A percentile compares a stretch with the other conserved stretches of the same genome.
Conservation (phyloP, 495 filamentous ascomycete species). For the Tuber indicum region DNA sequence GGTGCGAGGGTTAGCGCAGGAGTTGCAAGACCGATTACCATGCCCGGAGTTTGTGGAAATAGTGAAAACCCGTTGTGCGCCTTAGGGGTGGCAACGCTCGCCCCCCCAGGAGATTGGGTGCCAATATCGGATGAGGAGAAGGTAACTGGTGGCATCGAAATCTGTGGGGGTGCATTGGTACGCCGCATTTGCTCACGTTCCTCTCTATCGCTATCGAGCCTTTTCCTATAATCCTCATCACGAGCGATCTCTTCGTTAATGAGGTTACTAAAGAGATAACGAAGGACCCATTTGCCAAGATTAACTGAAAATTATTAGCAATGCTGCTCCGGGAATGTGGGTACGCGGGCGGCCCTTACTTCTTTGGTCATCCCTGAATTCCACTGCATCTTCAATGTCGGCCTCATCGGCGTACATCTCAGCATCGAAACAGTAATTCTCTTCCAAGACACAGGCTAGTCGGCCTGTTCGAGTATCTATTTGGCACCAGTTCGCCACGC, state of each 20-base stretch:
- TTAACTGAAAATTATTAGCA: conserved; percentile 57
- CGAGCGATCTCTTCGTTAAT: conserved; percentile 82
- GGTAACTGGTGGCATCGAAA: conserved; percentile 59
- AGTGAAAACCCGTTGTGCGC: conserved; percentile 55
- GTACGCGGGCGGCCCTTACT: conserved; percentile 52
- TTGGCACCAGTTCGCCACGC: conserved; percentile 87
- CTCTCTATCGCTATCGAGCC: conserved; percentile 56
- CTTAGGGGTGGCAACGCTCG: conserved; percentile 53
- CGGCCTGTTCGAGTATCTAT: conserved; percentile 89
- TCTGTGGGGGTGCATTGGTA: conserved; percentile 56
- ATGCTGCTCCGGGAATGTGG: background rate
- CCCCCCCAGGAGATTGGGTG: conserved; percentile 22
- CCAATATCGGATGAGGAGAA: conserved; percentile 47
- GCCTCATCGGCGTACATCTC: conserved; percentile 94
- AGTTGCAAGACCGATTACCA: conserved; percentile 73
- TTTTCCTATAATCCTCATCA: conserved; percentile 64
- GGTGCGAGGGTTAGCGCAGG: conserved; percentile 48
- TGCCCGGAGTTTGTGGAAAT: conserved; percentile 62
- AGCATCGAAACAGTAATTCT: conserved; percentile 94
- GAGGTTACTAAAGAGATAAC: conserved; percentile 83
- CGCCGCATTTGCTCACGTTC: conserved; percentile 53
- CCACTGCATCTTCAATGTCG: conserved; percentile 60
- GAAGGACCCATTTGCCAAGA: conserved; percentile 91
- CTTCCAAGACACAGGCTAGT: conserved; percentile 82
- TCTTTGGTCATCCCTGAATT: conserved; percentile 89